A percentile compares a stretch with the other conserved stretches of the same genome.
Conservation (phyloP, 352 stramenopile species). For the Globisporangium abappressorium region DNA sequence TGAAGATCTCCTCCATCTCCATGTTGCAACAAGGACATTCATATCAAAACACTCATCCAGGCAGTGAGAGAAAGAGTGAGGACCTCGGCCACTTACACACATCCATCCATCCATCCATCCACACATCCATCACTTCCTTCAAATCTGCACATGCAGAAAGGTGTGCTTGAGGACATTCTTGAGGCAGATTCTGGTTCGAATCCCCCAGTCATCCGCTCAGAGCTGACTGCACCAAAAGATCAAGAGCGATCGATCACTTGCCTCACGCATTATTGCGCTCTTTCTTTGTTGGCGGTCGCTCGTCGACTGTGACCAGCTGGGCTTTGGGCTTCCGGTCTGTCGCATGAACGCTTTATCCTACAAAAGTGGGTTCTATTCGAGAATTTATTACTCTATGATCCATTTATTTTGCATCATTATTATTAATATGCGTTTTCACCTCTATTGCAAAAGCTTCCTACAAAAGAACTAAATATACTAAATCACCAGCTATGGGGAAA, state of each 20-base stretch:
- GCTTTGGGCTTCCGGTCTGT: not conserved
- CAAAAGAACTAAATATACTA: not conserved
- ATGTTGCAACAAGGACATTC: not conserved
- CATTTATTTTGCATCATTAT: too few species aligned
- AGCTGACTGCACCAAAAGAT: not conserved
- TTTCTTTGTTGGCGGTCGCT: not conserved
- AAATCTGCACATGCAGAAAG: not conserved
- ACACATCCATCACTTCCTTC: not conserved
- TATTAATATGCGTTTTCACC: too few species aligned
- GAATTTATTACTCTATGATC: too few species aligned
- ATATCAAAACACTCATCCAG: not conserved
- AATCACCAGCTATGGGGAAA: not conserved
- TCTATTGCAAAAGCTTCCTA: not conserved
- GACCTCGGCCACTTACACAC: not conserved
- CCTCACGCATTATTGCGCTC: not conserved
- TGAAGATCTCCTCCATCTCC: not conserved
- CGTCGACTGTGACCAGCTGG: not conserved
- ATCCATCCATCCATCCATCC: not conserved
- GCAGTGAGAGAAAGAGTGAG: not conserved
- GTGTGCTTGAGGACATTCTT: not conserved
- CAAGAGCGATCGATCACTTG: not conserved
- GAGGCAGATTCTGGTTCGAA: not conserved
- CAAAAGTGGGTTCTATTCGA: not conserved
- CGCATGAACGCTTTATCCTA: not conserved
- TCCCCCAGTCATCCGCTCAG: not conserved